Evolutionary conservation across 192 early-diverging fungal species (phyloP), one percentile per base, ranked within the genome.

Genomic region (Endogone sp.): DNA sequence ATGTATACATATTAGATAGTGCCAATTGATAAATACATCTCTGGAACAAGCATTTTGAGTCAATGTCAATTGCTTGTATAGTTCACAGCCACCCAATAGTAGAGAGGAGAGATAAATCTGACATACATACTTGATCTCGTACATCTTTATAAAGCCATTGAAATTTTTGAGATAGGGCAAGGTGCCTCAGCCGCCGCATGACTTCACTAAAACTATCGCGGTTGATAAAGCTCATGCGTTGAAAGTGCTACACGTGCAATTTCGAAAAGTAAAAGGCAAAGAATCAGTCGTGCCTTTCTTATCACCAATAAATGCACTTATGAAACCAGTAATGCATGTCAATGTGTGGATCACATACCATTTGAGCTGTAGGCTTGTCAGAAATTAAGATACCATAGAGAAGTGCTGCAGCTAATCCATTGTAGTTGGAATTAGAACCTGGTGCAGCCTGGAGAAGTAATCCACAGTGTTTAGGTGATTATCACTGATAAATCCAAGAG

Each of bases 191-290:
- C 55, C 76, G 69, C 2, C 70, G 56, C 9, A 86, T 26, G 3
- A 82, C 74, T 27, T 71, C 68, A 1, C 72, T 74, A 64, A 79
- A 89, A 3, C 85, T 78, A 68, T 92, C 90, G 63, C 90, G 84
- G 55, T 85, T 79, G 1, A 90, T 82, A n/a, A 88, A 68, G 54
- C 79, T 87, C 30, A 92, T 76, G 1, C 78, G 74, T 31, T 85
- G 84, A 64, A 88, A 86, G 56, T 81, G 71, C 76, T 84, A 71
- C 4, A n/a, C n/a, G n/a, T n/a, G n/a, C 55, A 64, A 3, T 49
- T 31, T 49, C 21, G 23, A 21, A 27, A 60, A 24, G 30, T 54
- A 65, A 62, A 8, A 74, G 11, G 32, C 21, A 29, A 4, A 6
- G 3, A 8, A 28, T 23, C 22, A 29, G 13, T 3, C 56, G 32